Evolutionary conservation across 108 stramenopile species (phyloP).

Genomic region (Nitzschia sp.): DNA sequence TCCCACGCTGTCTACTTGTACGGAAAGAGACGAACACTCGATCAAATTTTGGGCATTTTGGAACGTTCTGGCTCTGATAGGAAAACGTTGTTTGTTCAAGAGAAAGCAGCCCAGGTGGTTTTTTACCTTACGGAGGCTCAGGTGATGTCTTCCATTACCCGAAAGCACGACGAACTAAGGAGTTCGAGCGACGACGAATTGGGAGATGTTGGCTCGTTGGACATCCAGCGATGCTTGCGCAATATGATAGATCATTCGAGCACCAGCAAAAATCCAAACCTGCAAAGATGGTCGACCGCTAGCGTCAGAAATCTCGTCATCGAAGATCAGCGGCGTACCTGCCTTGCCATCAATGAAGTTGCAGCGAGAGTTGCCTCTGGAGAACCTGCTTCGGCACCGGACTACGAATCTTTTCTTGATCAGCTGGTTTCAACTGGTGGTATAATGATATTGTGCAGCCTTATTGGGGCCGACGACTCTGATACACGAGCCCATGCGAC

Average conservation of each 20-base stretch:
- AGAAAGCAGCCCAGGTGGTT: conserved; percentile 69
- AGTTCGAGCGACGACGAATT: conserved; percentile 11
- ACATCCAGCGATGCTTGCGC: conserved; percentile 62
- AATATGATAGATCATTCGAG: conserved; percentile 75
- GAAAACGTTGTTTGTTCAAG: conserved; percentile 67
- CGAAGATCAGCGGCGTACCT: conserved; percentile 75
- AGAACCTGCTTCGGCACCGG: conserved; percentile 12
- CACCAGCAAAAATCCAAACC: conserved; percentile 54
- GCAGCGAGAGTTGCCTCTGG: conserved; percentile 47
- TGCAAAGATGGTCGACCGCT: conserved; percentile 82
- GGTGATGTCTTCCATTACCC: conserved; percentile 27
- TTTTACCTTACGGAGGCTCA: conserved; percentile 79
- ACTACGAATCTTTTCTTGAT: conserved; percentile 68
- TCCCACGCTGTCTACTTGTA: conserved; percentile 42
- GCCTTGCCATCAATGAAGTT: conserved; percentile 48
- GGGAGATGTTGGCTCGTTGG: conserved; percentile 44
- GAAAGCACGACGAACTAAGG: conserved; percentile 5
- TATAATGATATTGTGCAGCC: conserved; percentile 76
- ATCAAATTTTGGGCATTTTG: conserved; percentile 59
- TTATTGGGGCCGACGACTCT: conserved; percentile 68
- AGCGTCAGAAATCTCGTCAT: conserved; percentile 61
- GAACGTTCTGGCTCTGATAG: conserved; percentile 74
- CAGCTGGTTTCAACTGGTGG: conserved; percentile 71
- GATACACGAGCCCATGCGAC: conserved; percentile 81
- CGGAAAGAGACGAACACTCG: conserved; percentile 36